Percentiles rank a stretch among this genome's conserved stretches.
phyloP scores from a whole-genome alignment of 768 basidiomycete genomes.

The Crepidotus variabilis region DNA sequence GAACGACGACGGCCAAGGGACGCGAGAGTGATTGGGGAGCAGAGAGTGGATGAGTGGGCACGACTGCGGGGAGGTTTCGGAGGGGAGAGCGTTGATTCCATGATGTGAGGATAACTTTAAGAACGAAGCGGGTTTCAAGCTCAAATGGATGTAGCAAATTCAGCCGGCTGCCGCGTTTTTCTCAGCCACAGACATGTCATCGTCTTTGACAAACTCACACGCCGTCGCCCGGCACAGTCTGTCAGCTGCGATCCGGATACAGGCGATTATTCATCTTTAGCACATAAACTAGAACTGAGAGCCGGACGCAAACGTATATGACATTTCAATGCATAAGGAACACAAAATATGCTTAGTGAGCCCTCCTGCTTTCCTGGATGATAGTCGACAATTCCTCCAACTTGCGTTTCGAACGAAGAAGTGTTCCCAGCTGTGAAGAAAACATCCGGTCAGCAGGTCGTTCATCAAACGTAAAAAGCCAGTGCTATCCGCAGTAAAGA shows the following conservation, averaged over 20 bases:
- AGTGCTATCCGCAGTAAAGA: not conserved
- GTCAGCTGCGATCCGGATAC: not conserved
- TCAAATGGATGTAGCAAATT: not conserved
- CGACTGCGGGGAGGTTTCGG: slow-evolving; percentile 47
- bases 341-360: slow-evolving; percentile 34
- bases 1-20: slow-evolving; percentile 56
- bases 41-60: slow-evolving; percentile 57
- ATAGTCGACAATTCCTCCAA: slow-evolving; percentile 90
- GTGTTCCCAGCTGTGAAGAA: slow-evolving; percentile 79
- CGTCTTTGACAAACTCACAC: not conserved
- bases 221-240: not conserved
- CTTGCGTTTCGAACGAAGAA: slow-evolving; percentile 98
- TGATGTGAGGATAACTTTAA: slow-evolving; percentile 1
- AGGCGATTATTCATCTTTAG: not conserved
- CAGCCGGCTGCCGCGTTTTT: not conserved
- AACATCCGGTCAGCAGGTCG: slow-evolving; percentile 8
- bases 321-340: not conserved
- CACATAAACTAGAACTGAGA: too few relatives aligned
- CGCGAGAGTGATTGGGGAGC: slow-evolving; percentile 45
- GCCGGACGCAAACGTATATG: too few relatives aligned
- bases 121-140: not conserved
- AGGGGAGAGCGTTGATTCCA: slow-evolving; percentile 17
- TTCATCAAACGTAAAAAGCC: not conserved
- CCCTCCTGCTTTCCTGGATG: slow-evolving; percentile 91
- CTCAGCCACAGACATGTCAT: not conserved